Evolutionary conservation across 148 eudicot genomes (phyloP).

Genomic region (Cornus kousa): DNA sequence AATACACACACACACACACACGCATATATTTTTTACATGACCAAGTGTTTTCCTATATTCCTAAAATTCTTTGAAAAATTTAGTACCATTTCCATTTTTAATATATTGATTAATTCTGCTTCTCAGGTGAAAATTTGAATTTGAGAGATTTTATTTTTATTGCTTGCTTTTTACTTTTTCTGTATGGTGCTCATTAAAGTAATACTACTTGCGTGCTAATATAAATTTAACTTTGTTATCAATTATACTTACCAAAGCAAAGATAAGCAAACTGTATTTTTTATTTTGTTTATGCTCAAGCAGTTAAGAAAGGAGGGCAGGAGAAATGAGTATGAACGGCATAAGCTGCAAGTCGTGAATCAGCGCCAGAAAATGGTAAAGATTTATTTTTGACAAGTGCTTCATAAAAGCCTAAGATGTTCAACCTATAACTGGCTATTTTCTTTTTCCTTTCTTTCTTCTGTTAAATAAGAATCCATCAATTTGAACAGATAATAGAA

Average conservation of each 20-base stretch:
- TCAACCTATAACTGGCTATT: neutral
- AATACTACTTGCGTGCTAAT: neutral
- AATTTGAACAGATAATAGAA: neutral
- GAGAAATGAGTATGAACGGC: slow-evolving; percentile 94
- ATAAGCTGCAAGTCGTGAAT: slow-evolving; percentile 91
- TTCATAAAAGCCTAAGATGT: neutral
- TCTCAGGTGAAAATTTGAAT: neutral
- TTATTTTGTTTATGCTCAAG: slow-evolving; percentile 6
- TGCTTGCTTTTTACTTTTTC: too few relatives aligned
- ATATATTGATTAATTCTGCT: neutral
- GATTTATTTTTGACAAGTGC: slow-evolving; percentile 6
- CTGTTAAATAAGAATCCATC: neutral
- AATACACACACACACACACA: too few relatives aligned
- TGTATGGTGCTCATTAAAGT: too few relatives aligned
- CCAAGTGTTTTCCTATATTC: neutral
- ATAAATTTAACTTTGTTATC: neutral
- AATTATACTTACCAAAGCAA: too few relatives aligned
- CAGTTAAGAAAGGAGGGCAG: slow-evolving; percentile 95
- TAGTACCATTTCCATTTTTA: too few relatives aligned
- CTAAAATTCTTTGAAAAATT: too few relatives aligned
- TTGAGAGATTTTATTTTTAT: too few relatives aligned
- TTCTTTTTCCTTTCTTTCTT: neutral
- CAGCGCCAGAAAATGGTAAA: slow-evolving; percentile 97
- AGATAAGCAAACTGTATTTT: neutral
- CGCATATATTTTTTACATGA: neutral